Evolutionary conservation across 768 basidiomycete genomes (phyloP), one percentile per base, ranked within the genome.

Genomic region (Amanita exitialis): DNA sequence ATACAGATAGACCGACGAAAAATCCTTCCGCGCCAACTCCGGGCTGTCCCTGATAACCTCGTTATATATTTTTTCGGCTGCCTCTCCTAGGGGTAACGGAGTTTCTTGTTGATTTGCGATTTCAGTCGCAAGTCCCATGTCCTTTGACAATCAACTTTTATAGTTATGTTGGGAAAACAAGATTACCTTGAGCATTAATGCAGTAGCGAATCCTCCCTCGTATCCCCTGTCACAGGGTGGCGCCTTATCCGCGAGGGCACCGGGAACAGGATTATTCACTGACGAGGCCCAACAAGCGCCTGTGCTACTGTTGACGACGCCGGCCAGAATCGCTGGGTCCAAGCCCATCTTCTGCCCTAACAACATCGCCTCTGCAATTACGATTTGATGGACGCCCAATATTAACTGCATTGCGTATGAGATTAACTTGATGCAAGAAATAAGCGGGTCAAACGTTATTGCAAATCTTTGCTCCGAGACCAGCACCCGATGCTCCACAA

Each of bases 331-430:
- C 7, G 74, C 72, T 15, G 90, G 79, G 42, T 90, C 76, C 51
- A 95, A 67, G 2, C 91, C 92, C n/a, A 94, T 68, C 52, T 77
- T 82, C 63, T 80, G 76, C 3, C 92, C 92, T 8, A 94, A 73
- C 4, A 93, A 66, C 91, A 95, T 94, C 3, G 86, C 90, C 65
- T 95, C 92, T n/a, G 77, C 85, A 1, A 89, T 79, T 13, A 83
- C 87, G 49, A 90, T 79, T 65, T 92, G 90, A 59, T 92, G 76
- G 3, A 88, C 83, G 3, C 85, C 87, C 37, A 88, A 68, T 21
- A 86, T 71, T 25, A 83, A 70, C 64, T 32, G 54, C 35, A 48
- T 45, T 61, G 60, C 4, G 32, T 46, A 55, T 37, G 10, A 30
- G 41, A 42, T 15, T 51, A 30, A 49, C 18, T 27, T 53, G 28